These are phyloP conservation scores for Schwanniomyces polymorphus DNA, from an alignment of 805 yeast genomes.

Conservation along the genomic window DNA sequence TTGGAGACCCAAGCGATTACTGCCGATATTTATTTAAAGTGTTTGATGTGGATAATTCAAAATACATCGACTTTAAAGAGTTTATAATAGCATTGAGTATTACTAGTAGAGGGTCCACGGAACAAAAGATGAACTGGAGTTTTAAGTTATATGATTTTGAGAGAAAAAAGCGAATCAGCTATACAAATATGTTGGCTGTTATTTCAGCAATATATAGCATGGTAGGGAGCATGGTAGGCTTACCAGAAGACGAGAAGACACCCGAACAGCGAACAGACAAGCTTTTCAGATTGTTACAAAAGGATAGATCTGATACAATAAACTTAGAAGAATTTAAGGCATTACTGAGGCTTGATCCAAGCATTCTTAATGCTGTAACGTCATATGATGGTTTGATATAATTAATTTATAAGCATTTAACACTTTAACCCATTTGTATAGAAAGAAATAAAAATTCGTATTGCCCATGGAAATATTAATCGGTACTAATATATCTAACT, in stretches of 20 bases:
- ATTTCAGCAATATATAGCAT: conserved; percentile 85
- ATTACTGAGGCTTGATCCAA: conserved; percentile 76
- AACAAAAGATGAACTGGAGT: conserved; percentile 87
- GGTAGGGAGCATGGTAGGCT: conserved; percentile 92
- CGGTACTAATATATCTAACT: neutral
- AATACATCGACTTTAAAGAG: conserved; percentile 86
- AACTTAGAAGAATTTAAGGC: conserved; percentile 83
- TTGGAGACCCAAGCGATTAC: conserved; percentile 94
- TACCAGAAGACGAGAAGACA: conserved; percentile 86
- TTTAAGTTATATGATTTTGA: conserved; percentile 85
- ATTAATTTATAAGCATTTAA: neutral
- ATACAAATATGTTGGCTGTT: conserved; percentile 76
- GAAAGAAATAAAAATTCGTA: neutral
- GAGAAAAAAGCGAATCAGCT: conserved; percentile 72
- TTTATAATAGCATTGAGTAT: conserved; percentile 85
- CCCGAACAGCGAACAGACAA: conserved; percentile 86
- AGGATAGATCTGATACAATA: conserved; percentile 62
- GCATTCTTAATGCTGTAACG: conserved; percentile 72
- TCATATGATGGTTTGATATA: conserved; percentile 79
- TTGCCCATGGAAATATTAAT: neutral
- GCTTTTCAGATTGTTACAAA: conserved; percentile 73
- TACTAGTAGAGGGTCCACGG: conserved; percentile 81
- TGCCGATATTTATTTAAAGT: conserved; percentile 86
- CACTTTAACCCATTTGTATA: neutral
- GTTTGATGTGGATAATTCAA: conserved; percentile 79